A percentile compares a stretch with the other conserved stretches of the same genome.
Evolutionary conservation across 2,329 filamentous ascomycete species (phyloP).

Genomic region (Elsinoe arachidis): DNA sequence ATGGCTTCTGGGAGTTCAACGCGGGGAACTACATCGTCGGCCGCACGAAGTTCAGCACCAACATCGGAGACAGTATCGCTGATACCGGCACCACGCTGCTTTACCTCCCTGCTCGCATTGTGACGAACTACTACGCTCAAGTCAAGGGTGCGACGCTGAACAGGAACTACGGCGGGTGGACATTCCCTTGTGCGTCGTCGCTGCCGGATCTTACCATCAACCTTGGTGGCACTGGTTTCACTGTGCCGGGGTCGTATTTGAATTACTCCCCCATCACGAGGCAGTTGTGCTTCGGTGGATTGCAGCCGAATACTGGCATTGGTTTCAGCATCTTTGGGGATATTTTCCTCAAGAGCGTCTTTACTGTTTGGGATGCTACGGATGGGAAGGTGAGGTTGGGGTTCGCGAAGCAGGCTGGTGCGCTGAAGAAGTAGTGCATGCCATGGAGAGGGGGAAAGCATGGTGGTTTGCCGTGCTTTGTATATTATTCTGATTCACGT

Average conservation of each 20-base stretch:
- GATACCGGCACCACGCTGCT: conserved; percentile 62
- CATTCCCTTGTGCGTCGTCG: conserved; percentile 31
- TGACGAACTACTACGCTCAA: conserved; percentile 30
- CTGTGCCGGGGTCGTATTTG: conserved; percentile 29
- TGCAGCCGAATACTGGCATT: conserved; percentile 48
- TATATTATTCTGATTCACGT: background rate
- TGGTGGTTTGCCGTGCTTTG: background rate
- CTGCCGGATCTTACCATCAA: conserved; percentile 40
- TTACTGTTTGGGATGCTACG: conserved; percentile 52
- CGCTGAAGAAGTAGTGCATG: no score
- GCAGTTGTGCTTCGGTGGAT: conserved; percentile 54
- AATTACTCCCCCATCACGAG: conserved; percentile 44
- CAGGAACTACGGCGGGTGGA: conserved; percentile 32
- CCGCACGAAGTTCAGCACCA: conserved; percentile 28
- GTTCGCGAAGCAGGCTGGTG: conserved; percentile 23
- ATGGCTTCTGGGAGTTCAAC: conserved; percentile 57
- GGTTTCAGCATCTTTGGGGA: conserved; percentile 62
- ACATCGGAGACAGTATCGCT: conserved; percentile 47
- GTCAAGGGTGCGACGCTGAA: conserved; percentile 32
- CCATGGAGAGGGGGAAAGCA: background rate
- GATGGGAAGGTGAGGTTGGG: conserved; percentile 11
- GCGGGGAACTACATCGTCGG: conserved; percentile 50
- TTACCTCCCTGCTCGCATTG: conserved; percentile 44
- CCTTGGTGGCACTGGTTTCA: conserved; percentile 38
- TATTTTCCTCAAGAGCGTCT: conserved; percentile 66